phyloP scores from a whole-genome alignment of 2,329 filamentous ascomycete genomes.

The Alternaria sp. region DNA sequence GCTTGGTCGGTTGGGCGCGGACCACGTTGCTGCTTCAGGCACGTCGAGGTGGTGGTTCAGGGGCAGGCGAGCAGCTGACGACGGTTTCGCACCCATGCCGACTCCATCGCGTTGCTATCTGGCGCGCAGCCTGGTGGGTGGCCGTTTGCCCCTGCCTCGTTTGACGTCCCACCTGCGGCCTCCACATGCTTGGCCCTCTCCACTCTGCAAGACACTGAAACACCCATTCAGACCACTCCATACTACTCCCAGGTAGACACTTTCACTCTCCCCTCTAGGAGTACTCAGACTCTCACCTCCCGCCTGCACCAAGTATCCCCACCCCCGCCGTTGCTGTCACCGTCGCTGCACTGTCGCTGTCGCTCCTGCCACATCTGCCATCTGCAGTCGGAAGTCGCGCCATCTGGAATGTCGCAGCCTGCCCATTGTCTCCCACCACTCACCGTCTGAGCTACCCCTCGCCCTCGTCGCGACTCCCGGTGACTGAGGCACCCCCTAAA shows the following conservation, averaged over 20 bases:
- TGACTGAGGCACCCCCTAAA: background rate
- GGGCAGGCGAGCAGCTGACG: conserved; percentile 16
- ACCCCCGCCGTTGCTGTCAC: background rate
- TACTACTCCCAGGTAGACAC: too few species aligned
- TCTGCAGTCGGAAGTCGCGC: background rate
- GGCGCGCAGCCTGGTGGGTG: background rate
- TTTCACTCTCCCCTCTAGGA: too few species aligned
- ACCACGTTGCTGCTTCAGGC: conserved; percentile 5
- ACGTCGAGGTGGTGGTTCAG: conserved; percentile 8
- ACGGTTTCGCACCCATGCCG: conserved; percentile 13
- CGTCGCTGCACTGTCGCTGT: background rate
- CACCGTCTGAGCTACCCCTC: conserved; percentile 28
- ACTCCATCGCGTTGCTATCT: background rate
- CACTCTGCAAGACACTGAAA: background rate
- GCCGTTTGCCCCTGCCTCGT: conserved; percentile 2
- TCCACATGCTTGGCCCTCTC: background rate
- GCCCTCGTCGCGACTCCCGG: conserved; percentile 2
- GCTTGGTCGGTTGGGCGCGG: conserved; percentile 9
- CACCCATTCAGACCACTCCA: background rate
- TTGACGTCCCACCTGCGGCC: background rate
- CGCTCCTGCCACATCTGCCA: background rate
- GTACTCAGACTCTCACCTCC: too few species aligned
- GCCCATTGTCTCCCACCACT: conserved; percentile 15
- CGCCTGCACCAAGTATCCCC: background rate
- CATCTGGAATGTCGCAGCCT: conserved; percentile 39